phyloP scores from a whole-genome alignment of 331 rosid species.

The Erythrophleum ivorense region DNA sequence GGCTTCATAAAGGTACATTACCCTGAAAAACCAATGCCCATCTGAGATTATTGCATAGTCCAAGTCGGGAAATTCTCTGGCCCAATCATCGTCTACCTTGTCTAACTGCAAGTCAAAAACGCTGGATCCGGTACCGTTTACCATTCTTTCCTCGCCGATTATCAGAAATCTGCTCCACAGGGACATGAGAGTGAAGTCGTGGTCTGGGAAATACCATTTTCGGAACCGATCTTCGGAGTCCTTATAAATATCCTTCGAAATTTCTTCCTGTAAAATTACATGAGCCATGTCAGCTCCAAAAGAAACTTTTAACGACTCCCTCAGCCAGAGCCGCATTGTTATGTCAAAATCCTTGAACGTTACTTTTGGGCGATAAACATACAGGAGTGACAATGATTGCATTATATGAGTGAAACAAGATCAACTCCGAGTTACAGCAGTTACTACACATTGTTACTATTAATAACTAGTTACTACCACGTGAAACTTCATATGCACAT shows the following conservation, averaged over 20 bases:
- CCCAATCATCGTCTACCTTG: slow-evolving; percentile 65
- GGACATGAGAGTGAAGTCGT: slow-evolving; percentile 64
- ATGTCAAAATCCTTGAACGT: no score
- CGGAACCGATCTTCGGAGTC: slow-evolving; percentile 74
- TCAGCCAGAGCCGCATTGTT: no score
- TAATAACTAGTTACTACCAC: no score
- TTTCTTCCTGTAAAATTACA: slow-evolving; percentile 65
- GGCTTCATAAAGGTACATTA: slow-evolving; percentile 57
- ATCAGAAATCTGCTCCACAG: slow-evolving; percentile 80
- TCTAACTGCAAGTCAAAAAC: slow-evolving; percentile 66
- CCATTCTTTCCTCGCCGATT: slow-evolving; percentile 65
- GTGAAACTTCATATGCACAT: no score
- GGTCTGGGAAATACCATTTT: slow-evolving; percentile 68
- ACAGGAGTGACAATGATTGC: no score
- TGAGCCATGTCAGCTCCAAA: background rate
- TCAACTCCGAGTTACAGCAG: no score
- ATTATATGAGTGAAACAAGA: no score
- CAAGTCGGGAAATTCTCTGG: slow-evolving; percentile 48
- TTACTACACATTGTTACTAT: no score
- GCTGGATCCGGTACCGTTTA: slow-evolving; percentile 70
- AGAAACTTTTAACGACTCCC: background rate
- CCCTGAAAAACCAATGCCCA: slow-evolving; percentile 88
- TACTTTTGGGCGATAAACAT: no score
- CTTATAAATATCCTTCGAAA: slow-evolving; percentile 65
- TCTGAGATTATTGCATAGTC: slow-evolving; percentile 73